These are phyloP conservation scores for Globisporangium emineosum DNA, from an alignment of 352 stramenopile genomes.

Conservation along the genomic window DNA sequence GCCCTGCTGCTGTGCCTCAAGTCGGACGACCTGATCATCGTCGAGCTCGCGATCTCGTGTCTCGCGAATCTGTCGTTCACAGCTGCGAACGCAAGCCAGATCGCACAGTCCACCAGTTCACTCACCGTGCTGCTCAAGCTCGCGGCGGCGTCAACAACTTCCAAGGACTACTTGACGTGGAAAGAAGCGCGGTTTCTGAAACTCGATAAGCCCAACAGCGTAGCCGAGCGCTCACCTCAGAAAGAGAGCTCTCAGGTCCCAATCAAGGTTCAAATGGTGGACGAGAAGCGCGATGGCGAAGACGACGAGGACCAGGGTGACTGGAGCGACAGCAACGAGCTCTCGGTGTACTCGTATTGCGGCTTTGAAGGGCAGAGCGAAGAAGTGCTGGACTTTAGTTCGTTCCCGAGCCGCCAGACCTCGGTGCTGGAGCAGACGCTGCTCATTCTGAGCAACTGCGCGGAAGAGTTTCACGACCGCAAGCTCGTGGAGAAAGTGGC, in stretches of 20 bases:
- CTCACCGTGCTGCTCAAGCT: constrained; percentile 49
- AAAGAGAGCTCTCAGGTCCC: background rate
- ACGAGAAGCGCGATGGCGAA: constrained; percentile 9
- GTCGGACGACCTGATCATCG: constrained; percentile 56
- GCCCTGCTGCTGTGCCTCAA: constrained; percentile 47
- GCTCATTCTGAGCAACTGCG: constrained; percentile 69
- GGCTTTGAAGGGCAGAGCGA: constrained; percentile 20
- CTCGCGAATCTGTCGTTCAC: constrained; percentile 70
- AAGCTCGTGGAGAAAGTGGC: constrained; percentile 43
- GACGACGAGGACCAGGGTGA: constrained; percentile 6
- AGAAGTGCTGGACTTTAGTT: constrained; percentile 49
- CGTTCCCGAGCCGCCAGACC: constrained; percentile 53
- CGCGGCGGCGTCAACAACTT: constrained; percentile 32
- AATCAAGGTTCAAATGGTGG: background rate
- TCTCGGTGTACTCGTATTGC: constrained; percentile 8
- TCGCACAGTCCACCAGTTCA: constrained; percentile 34
- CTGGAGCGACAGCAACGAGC: constrained; percentile 11
- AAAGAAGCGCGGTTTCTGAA: constrained; percentile 29
- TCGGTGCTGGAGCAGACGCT: constrained; percentile 64
- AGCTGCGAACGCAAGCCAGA: constrained; percentile 36
- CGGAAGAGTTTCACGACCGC: constrained; percentile 37
- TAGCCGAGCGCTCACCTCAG: constrained; percentile 7
- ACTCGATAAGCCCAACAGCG: constrained; percentile 14
- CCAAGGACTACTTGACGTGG: constrained; percentile 57
- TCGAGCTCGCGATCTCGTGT: constrained; percentile 60